phyloP scores from a whole-genome alignment of 2,329 filamentous ascomycete species.

The Bipolaris victoriae region DNA sequence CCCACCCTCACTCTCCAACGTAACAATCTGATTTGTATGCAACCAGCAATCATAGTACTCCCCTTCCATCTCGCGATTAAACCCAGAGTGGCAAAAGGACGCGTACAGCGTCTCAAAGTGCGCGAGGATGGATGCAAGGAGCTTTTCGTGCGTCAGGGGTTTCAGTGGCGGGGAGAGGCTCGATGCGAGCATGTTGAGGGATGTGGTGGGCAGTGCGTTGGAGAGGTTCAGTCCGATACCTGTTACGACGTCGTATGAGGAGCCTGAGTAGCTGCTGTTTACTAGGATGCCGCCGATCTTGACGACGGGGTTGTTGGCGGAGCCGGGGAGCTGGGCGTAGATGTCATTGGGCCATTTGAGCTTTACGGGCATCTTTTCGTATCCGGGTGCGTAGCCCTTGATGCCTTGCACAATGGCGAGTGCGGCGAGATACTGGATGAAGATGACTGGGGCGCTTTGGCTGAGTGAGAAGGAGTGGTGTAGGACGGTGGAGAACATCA shows the following conservation, averaged over 20 bases:
- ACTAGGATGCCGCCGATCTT: constrained; percentile 95
- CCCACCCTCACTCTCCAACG: constrained; percentile 80
- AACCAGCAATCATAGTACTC: constrained; percentile 74
- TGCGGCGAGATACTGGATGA: constrained; percentile 90
- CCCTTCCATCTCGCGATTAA: constrained; percentile 72
- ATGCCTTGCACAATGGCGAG: constrained; percentile 87
- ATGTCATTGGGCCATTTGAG: constrained; percentile 99
- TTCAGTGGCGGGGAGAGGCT: constrained; percentile 46
- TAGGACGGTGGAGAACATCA: constrained; percentile 88
- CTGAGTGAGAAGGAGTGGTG: constrained; percentile 79
- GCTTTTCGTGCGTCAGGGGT: constrained; percentile 74
- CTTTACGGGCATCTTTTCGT: constrained; percentile 76
- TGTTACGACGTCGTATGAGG: constrained; percentile 81
- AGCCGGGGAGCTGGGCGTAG: constrained; percentile 55
- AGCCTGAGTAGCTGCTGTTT: constrained; percentile 79
- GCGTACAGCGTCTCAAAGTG: constrained; percentile 78
- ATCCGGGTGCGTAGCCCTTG: constrained; percentile 77
- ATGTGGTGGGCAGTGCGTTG: constrained; percentile 85
- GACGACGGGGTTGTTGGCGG: constrained; percentile 65
- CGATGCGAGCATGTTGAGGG: constrained; percentile 73
- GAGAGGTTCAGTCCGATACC: constrained; percentile 83
- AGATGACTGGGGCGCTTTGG: constrained; percentile 78
- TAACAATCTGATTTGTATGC: constrained; percentile 70
- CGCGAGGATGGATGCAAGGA: constrained; percentile 81
- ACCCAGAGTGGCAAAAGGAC: constrained; percentile 76